Base-by-base conservation (phyloP, 2,329 filamentous ascomycete species). In the Neocucurbitaria cava region DNA sequence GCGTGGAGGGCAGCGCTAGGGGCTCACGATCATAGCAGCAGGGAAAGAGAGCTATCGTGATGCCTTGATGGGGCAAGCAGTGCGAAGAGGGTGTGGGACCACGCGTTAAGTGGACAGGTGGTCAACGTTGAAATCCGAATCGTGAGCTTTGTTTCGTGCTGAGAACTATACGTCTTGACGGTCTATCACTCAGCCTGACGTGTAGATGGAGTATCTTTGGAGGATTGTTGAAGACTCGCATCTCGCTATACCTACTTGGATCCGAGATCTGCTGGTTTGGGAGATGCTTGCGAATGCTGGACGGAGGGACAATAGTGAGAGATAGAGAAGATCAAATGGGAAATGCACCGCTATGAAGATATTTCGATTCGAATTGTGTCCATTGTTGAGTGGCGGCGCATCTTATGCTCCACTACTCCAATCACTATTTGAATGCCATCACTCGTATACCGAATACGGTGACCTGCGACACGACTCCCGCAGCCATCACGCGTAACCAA, bases 1-100 rank as follows among this genome's bases (percentile, higher is more conserved):
- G 65, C 2, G 54, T 66, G 49, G 70, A 74, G 9, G 71, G 51
- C 1, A 68, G 52, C 1, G 54, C 59, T 18, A 64, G 62, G 2
- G 56, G 58, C 3, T 52, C 54, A 39, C 66, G 60, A 23, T 65
- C 53, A 1, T 60, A 49, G 11, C 61, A 62, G 5, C 64, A 60
- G 20, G 41, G 9, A 7, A 60, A 57, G 2, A 66, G 55, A 2
- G 60, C 24, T 10, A 65, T 41, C 3, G 65, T 66, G 26, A 62
- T 61, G 51, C 65, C 66, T 31, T 59, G 62, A 13, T 64, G 56
- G n/a, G n/a, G n/a, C n/a, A n/a, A n/a, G n/a, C n/a, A 43, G 17
- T 7, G 52, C 17, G 11, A 15, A 44, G n/a, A 56, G n/a, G 40
- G 36, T 5, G 20, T 35, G 24, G 28, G 18, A 28, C 15, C n/a